Evolutionary conservation across 2,329 filamentous ascomycete species (phyloP), one percentile per base, ranked within the genome.

Genomic region (Zymoseptoria ardabiliae): DNA sequence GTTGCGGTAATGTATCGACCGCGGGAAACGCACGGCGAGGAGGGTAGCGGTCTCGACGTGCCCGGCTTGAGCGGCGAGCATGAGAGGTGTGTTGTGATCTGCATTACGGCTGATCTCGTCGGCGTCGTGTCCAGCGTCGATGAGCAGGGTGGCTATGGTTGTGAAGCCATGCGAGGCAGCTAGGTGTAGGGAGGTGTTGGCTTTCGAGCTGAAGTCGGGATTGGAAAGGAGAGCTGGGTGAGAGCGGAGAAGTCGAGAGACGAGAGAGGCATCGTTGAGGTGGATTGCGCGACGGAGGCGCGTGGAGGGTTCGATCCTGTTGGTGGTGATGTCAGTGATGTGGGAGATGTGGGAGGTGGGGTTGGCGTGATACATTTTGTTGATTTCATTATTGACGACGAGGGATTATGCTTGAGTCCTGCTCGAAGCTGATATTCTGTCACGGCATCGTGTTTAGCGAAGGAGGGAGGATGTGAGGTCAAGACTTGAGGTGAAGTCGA

Each of bases 171-270:
- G 79, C 7, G 83, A 84, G 10, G 89, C 88, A 50, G 91, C 89
- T 2, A 96, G 81, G 73, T 96, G 91, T 48, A 96, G 81, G 64
- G 85, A 91, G 2, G 90, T 93, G 76, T 95, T 94, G 72, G 88
- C 89, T 65, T 90, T 85, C 62, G 85, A 81, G 3, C 85, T 83
- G 67, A 84, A 82, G 73, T 96, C 90, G 2, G 91, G 90, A 70
- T 96, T 96, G 69, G 87, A 86, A 25, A 96, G 79, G 63, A 88
- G 83, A 19, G 77, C 71, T 0, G 88, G 88, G 70, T 93, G 85
- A 60, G 86, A 86, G 64, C 81, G 83, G 65, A 95, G 80, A 71
- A 96, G 91, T 71, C 91, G 88, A 66, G 82, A 77, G 66, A 91
- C 87, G 64, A 96, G 87, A 58, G 85, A 77, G 73, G 82, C 75